phyloP scores from a whole-genome alignment of 2,329 filamentous ascomycete genomes.

The Aspergillus pseudoviridinutans region DNA sequence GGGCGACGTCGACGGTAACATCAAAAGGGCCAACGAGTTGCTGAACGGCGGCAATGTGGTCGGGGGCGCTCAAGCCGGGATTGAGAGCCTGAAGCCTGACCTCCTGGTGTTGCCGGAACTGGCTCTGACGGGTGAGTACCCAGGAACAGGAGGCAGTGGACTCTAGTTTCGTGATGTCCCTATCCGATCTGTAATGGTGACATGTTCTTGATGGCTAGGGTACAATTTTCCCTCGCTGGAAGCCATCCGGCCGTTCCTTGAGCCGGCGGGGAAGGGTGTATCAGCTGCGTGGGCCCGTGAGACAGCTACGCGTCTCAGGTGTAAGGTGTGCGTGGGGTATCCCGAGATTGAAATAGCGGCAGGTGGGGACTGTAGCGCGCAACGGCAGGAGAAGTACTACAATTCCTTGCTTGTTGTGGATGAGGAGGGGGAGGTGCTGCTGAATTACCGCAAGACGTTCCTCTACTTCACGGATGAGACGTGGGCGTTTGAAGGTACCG shows the following conservation, averaged over 20 bases:
- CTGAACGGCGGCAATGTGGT: conserved; percentile 32
- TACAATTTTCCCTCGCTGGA: conserved; percentile 60
- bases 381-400: conserved; percentile 41
- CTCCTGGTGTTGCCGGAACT: conserved; percentile 60
- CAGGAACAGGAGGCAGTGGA: neutral
- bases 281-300: conserved; percentile 56
- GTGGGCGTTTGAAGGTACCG: conserved; percentile 54
- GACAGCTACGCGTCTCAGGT: conserved; percentile 52
- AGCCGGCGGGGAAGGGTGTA: conserved; percentile 53
- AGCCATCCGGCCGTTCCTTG: conserved; percentile 56
- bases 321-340: conserved; percentile 62
- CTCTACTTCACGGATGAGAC: conserved; percentile 65
- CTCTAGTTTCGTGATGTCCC: neutral
- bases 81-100: conserved; percentile 41
- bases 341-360: conserved; percentile 45
- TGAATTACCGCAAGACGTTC: conserved; percentile 61
- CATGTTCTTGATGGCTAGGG: conserved; percentile 35
- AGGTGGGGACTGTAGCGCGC: neutral
- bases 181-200: neutral
- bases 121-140: conserved; percentile 53
- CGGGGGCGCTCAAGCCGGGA: conserved; percentile 1
- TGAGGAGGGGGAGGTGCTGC: conserved; percentile 51
- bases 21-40: conserved; percentile 40
- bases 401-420: conserved; percentile 58
- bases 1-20: conserved; percentile 44